Base-by-base conservation (phyloP, 805 yeast species). In the Monosporozyma unispora region DNA sequence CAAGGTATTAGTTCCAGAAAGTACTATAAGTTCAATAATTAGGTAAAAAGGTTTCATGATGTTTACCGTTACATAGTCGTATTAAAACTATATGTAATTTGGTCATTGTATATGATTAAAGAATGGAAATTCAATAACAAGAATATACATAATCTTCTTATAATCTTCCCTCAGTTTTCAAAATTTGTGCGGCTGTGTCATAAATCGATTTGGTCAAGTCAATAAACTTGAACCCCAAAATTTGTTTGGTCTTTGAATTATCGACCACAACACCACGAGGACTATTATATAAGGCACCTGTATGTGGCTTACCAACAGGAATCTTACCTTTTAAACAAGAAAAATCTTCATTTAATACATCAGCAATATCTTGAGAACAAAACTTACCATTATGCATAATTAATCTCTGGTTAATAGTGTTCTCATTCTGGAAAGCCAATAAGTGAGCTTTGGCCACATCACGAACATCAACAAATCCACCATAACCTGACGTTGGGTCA, bases 401-500 rank as follows among this genome's bases (percentile, higher is more conserved):
- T 38, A 71, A 59, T 53, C 76, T 67, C 44, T 71, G 56, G 11
- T 67, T 69, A 39, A 56, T 49, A 39, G 54, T 52, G 16, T 67
- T 62, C 25, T 60, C 63, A 47, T 63, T 66, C 54, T 73, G 74
- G 48, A 77, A 68, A 2, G 82, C 81, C 22, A 61, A 55, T 11
- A 78, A 58, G 57, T 82, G 87, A 3, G 82, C 79, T 46, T 57
- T 59, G 10, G 85, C 84, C 29, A 77, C 82, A 57, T 82, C 86
- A 58, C 84, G 72, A 12, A 81, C 84, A 60, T 81, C 84, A 41
- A 77, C 69, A 46, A 59, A 70, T 10, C 57, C 58, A 54, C 60
- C 54, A 44, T 38, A 31, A 14, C 44, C 14, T 25, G 3, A 12
- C 5, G 12, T 3, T 31, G 16, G 35, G n/a, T 31, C 35, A 16